Evolutionary conservation across 2,329 filamentous ascomycete genomes (phyloP), one percentile per base, ranked within the genome.

Genomic region (Stachybotrys chlorohalonatus): DNA sequence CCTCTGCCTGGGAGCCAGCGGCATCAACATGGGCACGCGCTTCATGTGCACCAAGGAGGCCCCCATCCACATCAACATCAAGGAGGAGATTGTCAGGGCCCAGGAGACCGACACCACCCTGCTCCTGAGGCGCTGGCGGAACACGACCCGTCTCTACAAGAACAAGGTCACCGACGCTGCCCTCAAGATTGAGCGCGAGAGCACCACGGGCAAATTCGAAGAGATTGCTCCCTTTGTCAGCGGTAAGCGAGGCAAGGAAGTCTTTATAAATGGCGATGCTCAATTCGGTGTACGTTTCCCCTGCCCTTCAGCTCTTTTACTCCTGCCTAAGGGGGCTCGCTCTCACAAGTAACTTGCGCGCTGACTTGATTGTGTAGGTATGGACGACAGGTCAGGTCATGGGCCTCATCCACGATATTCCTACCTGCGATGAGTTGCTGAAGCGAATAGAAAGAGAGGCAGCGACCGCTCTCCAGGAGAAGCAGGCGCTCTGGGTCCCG

Each of bases 301-400:
- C 8, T 48, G 45, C 13, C 45, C 31, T 42, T 24, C 24, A 24
- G 6, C 31, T 54, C 56, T 11, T 17, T 48, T 47, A 42, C 45
- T 55, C 50, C 56, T 63, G 53, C 63, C 54, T 11, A 42, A 7
- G 17, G 30, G 17, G 8, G n/a, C n/a, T n/a, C n/a, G n/a, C n/a
- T n/a, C 24, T 42, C 17, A 30, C n/a, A 24, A 49, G 6, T 7
- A 5, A 16, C 24, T 16, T 17, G 6, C 47, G 24, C 7, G 6
- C 56, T 63, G 51, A 60, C 58, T 52, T 24, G n/a, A 47, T 48
- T 15, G 59, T 53, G 6, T 63, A 93, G 88, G 89, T 96, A 46
- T 99, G 94, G 94, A 97, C 94, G 17, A 91, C 93, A 8, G 94
- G 94, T 11, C 93, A 96, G 70, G 93, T 97, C 61, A 96, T 99